A percentile compares a stretch with the other conserved stretches of the same genome.
Conservation (phyloP, 257 asterid species). For the Jaltomata sinuosa region DNA sequence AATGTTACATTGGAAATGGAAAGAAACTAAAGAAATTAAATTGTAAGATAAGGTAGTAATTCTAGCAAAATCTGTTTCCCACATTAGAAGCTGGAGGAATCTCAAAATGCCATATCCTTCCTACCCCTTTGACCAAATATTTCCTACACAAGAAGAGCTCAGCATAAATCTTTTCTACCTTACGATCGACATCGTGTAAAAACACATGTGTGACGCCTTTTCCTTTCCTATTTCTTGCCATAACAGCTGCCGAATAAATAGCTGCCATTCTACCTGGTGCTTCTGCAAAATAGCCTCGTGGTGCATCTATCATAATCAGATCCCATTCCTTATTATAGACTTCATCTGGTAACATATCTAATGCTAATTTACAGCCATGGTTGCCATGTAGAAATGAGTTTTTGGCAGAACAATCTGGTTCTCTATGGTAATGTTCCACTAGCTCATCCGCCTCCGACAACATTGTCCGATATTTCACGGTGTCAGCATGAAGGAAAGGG, state of each 20-base stretch:
- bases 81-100: conserved; percentile 42
- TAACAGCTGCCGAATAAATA: conserved; percentile 76
- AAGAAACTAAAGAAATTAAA: not conserved
- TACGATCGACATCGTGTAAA: conserved; percentile 74
- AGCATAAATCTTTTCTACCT: conserved; percentile 65
- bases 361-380: conserved; percentile 51
- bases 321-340: conserved; percentile 86
- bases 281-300: conserved; percentile 67
- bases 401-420: conserved; percentile 44
- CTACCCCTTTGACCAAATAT: conserved; percentile 42
- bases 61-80: conserved; percentile 36
- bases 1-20: not conserved
- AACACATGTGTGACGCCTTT: conserved; percentile 68
- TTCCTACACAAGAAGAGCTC: conserved; percentile 58
- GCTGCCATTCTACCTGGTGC: conserved; percentile 97
- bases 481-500: conserved; percentile 45
- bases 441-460: conserved; percentile 52
- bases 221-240: conserved; percentile 62
- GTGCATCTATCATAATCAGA: conserved; percentile 86
- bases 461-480: conserved; percentile 55
- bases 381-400: conserved; percentile 56
- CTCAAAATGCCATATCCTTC: conserved; percentile 69
- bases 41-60: not conserved
- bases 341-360: conserved; percentile 58
- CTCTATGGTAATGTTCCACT: conserved; percentile 19